Evolutionary conservation across 768 basidiomycete genomes (phyloP).

Genomic region (Trichaptum fuscoviolaceum): DNA sequence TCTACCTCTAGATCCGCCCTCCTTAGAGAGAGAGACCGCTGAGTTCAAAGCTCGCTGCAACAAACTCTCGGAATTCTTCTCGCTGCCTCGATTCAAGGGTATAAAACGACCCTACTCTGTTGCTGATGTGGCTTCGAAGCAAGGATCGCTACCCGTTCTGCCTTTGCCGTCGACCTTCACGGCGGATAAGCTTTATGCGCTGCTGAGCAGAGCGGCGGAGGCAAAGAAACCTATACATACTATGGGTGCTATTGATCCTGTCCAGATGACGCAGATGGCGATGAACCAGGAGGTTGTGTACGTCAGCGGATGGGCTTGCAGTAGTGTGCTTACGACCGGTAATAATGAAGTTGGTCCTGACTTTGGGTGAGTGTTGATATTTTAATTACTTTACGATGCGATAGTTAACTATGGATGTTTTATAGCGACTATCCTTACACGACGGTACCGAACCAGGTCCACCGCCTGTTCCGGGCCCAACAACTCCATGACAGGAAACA

Average conservation of each 20-base stretch:
- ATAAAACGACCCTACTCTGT: constrained; percentile 80
- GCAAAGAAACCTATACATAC: constrained; percentile 76
- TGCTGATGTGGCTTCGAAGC: constrained; percentile 78
- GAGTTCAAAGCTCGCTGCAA: constrained; percentile 58
- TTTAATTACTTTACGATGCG: background rate
- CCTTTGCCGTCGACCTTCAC: constrained; percentile 74
- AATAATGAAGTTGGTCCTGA: constrained; percentile 93
- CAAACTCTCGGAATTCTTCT: constrained; percentile 68
- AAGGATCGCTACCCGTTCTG: constrained; percentile 77
- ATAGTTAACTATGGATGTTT: background rate
- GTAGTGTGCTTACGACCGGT: constrained; percentile 81
- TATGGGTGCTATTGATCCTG: constrained; percentile 89
- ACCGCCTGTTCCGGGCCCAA: constrained; percentile 86
- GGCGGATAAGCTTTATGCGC: constrained; percentile 77
- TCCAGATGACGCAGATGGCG: constrained; percentile 95
- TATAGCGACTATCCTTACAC: constrained; percentile 90
- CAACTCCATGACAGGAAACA: constrained; percentile 91
- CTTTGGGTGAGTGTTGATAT: constrained; percentile 52
- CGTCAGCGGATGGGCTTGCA: constrained; percentile 89
- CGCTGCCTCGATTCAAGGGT: constrained; percentile 62
- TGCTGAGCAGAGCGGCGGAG: constrained; percentile 57
- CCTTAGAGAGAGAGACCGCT: constrained; percentile 49
- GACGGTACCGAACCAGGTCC: constrained; percentile 93
- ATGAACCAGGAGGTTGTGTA: constrained; percentile 81
- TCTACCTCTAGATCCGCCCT: constrained; percentile 55